Conservation (phyloP, 225 moss, liverwort and hornwort species). For the Ulota crispa region DNA sequence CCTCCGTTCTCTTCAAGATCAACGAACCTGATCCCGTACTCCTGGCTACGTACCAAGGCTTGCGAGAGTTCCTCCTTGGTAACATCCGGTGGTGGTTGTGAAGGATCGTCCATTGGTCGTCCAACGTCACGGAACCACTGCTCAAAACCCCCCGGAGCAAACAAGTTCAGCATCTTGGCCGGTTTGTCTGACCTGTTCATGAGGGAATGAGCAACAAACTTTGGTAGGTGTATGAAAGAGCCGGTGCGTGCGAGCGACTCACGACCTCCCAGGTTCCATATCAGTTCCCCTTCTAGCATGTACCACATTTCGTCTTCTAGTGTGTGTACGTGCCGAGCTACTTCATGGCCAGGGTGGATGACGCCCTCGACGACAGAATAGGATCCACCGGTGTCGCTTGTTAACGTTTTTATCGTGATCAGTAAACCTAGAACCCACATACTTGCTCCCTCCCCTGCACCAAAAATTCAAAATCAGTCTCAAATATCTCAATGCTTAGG, state of each 20-base stretch:
- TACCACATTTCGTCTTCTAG: constrained; percentile 71
- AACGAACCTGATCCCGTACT: constrained; percentile 27
- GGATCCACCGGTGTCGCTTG: constrained; percentile 51
- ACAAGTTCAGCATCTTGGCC: constrained; percentile 43
- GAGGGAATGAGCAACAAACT: constrained; percentile 38
- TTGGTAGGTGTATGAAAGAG: constrained; percentile 49
- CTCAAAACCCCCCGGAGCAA: constrained; percentile 38
- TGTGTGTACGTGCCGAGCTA: constrained; percentile 50
- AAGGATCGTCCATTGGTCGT: constrained; percentile 5
- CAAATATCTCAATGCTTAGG: background rate
- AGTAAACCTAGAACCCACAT: constrained; percentile 65
- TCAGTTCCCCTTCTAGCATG: constrained; percentile 64
- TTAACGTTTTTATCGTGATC: constrained; percentile 51
- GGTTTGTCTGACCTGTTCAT: constrained; percentile 40
- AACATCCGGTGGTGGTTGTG: constrained; percentile 14
- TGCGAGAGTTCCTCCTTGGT: constrained; percentile 17
- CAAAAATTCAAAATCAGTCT: background rate
- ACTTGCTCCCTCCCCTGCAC: constrained; percentile 47
- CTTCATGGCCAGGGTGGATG: constrained; percentile 41
- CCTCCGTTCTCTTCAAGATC: constrained; percentile 14
- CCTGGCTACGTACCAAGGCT: constrained; percentile 15
- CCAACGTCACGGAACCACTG: constrained; percentile 45
- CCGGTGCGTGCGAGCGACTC: constrained; percentile 39
- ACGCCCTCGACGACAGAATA: constrained; percentile 47
- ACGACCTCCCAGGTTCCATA: constrained; percentile 41